Evolutionary conservation across 73 alveolate species (phyloP), one percentile per base, ranked within the genome.

Genomic region (Paramecium biaurelia): DNA sequence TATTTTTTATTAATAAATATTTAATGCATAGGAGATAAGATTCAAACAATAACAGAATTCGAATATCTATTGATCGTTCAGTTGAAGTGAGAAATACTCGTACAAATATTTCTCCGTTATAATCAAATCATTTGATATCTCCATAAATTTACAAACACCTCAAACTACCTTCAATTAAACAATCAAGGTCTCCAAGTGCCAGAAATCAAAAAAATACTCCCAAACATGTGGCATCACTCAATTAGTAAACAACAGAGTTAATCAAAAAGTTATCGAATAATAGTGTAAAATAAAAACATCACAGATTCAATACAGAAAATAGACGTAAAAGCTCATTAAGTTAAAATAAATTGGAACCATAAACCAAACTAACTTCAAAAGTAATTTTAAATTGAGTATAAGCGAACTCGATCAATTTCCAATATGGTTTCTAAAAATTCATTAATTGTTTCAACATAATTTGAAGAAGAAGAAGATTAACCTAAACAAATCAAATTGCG

Each of bases 401-500:
- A 72, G 86, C 86, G 86, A 72, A 72, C 56, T 34, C 56, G 86
- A 72, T 72, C 86, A 0, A 72, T 72, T 37, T 72, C 86, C 37
- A 72, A 72, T 72, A 72, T 72, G 86, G 34, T 72, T 72, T 72
- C 86, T 20, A 72, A 72, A 72, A 32, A 72, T 72, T 72, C 86
- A 35, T 38, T 72, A 35, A 30, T 72, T 34, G 56, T 38, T 11
- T 72, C 86, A 15, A 72, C 86, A 28, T 38, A 72, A 72, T 72
- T 28, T 72, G 86, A 38, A 12, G 86, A 72, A 35, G 86, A 72
- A 42, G 90, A 79, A 6, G 67, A 74, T 4, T 34, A 1, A 18
- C n/a, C 59, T 0, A 74, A 74, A 37, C 20, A 53, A 53, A 53
- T 20, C 30, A 53, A 53, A 53, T 53, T 53, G 26, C 30, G 5